phyloP scores from a whole-genome alignment of 257 asterid genomes.

The Plantago ovata region DNA sequence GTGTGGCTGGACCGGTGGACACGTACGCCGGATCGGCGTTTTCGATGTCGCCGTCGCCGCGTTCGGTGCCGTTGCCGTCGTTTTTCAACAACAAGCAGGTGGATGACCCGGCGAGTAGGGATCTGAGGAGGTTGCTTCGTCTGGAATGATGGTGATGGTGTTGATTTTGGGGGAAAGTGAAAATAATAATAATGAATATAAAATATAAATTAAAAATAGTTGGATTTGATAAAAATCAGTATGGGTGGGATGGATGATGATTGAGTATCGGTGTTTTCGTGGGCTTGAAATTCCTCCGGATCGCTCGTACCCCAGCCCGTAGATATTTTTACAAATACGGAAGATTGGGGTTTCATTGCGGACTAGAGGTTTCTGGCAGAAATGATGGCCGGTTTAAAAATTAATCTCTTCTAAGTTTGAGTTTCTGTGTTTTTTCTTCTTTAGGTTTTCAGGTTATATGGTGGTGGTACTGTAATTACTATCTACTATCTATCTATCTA shows the following conservation, averaged over 20 bases:
- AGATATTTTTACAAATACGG: slow-evolving; percentile 27
- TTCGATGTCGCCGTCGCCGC: slow-evolving; percentile 37
- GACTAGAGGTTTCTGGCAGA: slow-evolving; percentile 5
- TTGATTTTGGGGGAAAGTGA: too few relatives aligned
- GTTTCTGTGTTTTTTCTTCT: too few relatives aligned
- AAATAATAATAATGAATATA: too few relatives aligned
- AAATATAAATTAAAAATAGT: too few relatives aligned
- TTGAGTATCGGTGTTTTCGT: slow-evolving; percentile 22
- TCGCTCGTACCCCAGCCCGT: slow-evolving; percentile 4
- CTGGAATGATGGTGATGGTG: slow-evolving; percentile 20
- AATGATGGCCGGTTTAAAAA: slow-evolving; percentile 13
- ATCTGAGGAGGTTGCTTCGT: slow-evolving; percentile 39
- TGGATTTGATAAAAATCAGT: too few relatives aligned
- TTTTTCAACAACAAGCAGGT: slow-evolving; percentile 35
- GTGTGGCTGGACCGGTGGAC: slow-evolving; percentile 17
- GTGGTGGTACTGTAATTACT: too few relatives aligned
- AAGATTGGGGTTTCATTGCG: slow-evolving; percentile 1
- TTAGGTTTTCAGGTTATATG: too few relatives aligned
- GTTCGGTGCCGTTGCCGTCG: slow-evolving; percentile 30
- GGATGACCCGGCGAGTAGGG: slow-evolving; percentile 23
- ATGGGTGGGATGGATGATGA: background rate
- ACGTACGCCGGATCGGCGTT: slow-evolving; percentile 38
- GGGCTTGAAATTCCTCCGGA: slow-evolving; percentile 1
- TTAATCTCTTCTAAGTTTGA: too few relatives aligned
- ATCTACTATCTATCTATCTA: too few relatives aligned